Evolutionary conservation across 2,329 filamentous ascomycete genomes (phyloP).

Genomic region (Colletotrichum magnum): DNA sequence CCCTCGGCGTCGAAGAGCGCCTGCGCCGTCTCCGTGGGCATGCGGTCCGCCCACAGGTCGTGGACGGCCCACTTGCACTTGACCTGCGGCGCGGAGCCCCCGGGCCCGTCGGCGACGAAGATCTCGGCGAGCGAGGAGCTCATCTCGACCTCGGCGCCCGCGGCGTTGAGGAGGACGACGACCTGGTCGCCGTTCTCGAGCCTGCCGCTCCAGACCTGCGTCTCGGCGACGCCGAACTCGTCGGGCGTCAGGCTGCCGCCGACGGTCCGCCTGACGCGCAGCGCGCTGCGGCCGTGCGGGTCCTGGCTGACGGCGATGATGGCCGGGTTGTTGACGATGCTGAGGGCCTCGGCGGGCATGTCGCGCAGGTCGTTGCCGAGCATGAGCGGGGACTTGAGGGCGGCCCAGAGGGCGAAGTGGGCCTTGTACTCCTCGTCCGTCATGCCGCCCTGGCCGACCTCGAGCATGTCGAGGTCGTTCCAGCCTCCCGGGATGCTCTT

Average conservation of each 20-base stretch:
- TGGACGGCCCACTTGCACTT: slow-evolving; percentile 42
- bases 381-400: slow-evolving; percentile 61
- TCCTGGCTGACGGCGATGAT: slow-evolving; percentile 54
- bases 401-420: slow-evolving; percentile 63
- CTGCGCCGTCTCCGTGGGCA: slow-evolving; percentile 37
- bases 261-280: slow-evolving; percentile 46
- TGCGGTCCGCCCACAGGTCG: slow-evolving; percentile 43
- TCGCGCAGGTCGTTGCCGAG: slow-evolving; percentile 56
- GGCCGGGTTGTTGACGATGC: slow-evolving; percentile 44
- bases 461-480: slow-evolving; percentile 59
- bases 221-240: slow-evolving; percentile 45
- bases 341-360: slow-evolving; percentile 40
- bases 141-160: slow-evolving; percentile 40
- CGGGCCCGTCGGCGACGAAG: slow-evolving; percentile 43
- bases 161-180: slow-evolving; percentile 40
- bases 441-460: slow-evolving; percentile 55
- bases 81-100: slow-evolving; percentile 42
- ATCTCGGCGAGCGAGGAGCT: slow-evolving; percentile 41
- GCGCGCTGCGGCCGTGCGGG: slow-evolving; percentile 47
- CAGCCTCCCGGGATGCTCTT: slow-evolving; percentile 39
- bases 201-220: slow-evolving; percentile 49
- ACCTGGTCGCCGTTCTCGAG: slow-evolving; percentile 43
- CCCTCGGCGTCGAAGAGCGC: slow-evolving; percentile 35
- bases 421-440: slow-evolving; percentile 56
- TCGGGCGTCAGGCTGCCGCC: slow-evolving; percentile 52